Percentiles rank a stretch among this genome's conserved stretches.
phyloP scores from a whole-genome alignment of 2,329 filamentous ascomycete species.

The Magnaporthiopsis rhizophila region DNA sequence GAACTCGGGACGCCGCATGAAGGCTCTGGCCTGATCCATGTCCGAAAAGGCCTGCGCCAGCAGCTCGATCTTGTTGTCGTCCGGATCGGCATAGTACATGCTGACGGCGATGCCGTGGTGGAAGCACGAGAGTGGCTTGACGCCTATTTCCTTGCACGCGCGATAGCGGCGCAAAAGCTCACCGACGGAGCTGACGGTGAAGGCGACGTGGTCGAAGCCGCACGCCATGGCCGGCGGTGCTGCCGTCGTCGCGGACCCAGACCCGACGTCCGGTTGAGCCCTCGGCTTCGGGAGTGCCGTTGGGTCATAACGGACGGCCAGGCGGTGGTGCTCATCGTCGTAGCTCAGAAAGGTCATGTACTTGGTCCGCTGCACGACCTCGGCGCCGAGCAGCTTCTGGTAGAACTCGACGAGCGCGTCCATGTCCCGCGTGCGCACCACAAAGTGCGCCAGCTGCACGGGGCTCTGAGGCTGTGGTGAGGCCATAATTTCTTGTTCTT shows the following conservation, averaged over 20 bases:
- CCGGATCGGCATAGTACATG: constrained; percentile 41
- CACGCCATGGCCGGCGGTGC: constrained; percentile 10
- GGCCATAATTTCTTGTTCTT: neutral
- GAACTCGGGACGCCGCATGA: constrained; percentile 29
- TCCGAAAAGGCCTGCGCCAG: constrained; percentile 36
- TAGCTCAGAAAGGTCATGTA: constrained; percentile 29
- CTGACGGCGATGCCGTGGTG: constrained; percentile 39
- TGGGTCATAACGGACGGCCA: constrained; percentile 29
- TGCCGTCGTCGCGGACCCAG: too few relatives aligned
- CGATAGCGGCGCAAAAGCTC: constrained; percentile 28
- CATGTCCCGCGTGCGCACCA: constrained; percentile 5
- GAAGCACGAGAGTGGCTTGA: constrained; percentile 32
- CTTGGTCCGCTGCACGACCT: neutral
- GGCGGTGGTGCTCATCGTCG: constrained; percentile 39
- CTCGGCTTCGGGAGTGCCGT: constrained; percentile 9
- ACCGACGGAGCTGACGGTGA: constrained; percentile 27
- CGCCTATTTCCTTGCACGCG: constrained; percentile 25
- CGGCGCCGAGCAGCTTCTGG: neutral
- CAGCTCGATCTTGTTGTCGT: constrained; percentile 38
- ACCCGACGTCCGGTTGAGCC: too few relatives aligned
- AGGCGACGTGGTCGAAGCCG: constrained; percentile 35
- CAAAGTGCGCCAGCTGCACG: constrained; percentile 4
- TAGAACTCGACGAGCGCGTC: neutral
- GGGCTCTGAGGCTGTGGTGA: neutral
- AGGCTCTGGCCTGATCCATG: constrained; percentile 26